Conservation (phyloP, 83 land plant genomes). For the Isoetes engelmannii region DNA sequence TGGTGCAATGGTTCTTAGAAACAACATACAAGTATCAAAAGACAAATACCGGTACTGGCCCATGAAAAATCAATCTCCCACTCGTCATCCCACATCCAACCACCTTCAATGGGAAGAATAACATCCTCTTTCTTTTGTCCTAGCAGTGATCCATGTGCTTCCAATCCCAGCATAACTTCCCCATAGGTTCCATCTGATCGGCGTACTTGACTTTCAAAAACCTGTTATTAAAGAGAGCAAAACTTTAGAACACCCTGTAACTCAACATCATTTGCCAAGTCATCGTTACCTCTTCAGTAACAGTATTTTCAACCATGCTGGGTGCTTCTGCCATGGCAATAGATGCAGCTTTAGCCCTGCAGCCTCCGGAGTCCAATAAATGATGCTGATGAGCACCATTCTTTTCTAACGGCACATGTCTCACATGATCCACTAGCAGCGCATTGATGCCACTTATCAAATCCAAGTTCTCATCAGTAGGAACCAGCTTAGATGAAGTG, state of each 20-base stretch:
- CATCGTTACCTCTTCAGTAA: background rate
- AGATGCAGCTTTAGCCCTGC: slow-evolving; percentile 38
- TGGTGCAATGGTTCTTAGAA: too few species aligned
- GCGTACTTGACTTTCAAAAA: slow-evolving; percentile 18
- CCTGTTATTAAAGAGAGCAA: slow-evolving; percentile 10
- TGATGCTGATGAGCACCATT: too few species aligned
- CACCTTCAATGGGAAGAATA: slow-evolving; percentile 23
- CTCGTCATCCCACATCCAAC: slow-evolving; percentile 31
- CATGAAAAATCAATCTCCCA: slow-evolving; percentile 24
- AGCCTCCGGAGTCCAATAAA: too few species aligned
- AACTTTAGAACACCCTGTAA: background rate
- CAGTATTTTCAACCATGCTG: background rate
- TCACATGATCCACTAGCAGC: too few species aligned
- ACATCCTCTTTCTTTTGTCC: slow-evolving; percentile 25
- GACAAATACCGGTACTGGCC: slow-evolving; percentile 20
- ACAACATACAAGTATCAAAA: background rate
- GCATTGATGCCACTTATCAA: too few species aligned
- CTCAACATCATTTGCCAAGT: background rate
- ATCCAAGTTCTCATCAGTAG: too few species aligned
- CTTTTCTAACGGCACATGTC: too few species aligned
- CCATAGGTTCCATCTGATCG: slow-evolving; percentile 14
- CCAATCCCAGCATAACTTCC: slow-evolving; percentile 13
- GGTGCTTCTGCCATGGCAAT: slow-evolving; percentile 33
- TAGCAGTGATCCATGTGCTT: background rate
- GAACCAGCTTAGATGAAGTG: too few species aligned